phyloP scores from a whole-genome alignment of 495 filamentous ascomycete species.

The Emericellopsis terricola region DNA sequence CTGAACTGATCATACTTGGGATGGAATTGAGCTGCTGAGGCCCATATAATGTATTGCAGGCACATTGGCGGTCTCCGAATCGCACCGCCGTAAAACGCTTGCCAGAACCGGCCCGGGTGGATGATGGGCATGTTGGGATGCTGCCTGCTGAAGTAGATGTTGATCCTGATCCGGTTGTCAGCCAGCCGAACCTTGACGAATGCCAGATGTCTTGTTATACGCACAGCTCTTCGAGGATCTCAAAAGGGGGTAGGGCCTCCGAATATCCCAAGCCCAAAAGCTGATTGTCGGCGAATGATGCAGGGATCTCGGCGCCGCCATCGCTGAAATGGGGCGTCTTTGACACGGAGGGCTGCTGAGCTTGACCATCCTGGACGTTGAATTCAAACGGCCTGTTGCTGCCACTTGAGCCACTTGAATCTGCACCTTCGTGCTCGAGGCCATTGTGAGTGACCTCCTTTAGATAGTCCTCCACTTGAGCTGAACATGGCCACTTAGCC shows the following conservation, averaged over 20 bases:
- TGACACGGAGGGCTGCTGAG: not conserved
- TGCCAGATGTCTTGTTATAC: too few species aligned
- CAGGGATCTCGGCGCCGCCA: too few species aligned
- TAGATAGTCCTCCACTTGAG: constrained; percentile 28
- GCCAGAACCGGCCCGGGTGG: constrained; percentile 19
- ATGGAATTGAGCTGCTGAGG: constrained; percentile 17
- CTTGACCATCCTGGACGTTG: not conserved
- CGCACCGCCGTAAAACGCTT: constrained; percentile 21
- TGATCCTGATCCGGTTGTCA: constrained; percentile 13
- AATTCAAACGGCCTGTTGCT: not conserved
- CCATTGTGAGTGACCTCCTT: too few species aligned
- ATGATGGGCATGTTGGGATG: constrained; percentile 20
- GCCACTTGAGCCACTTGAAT: not conserved
- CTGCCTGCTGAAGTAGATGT: constrained; percentile 20
- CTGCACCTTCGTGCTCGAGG: not conserved
- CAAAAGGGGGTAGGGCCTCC: constrained; percentile 22
- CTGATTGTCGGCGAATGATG: too few species aligned
- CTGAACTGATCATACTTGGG: constrained; percentile 19
- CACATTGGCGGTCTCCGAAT: constrained; percentile 28
- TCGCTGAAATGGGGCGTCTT: too few species aligned
- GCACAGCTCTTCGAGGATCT: constrained; percentile 31
- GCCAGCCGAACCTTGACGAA: too few species aligned
- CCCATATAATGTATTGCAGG: constrained; percentile 31
- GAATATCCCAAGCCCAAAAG: constrained; percentile 22
- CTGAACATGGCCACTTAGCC: constrained; percentile 8